phyloP scores from a whole-genome alignment of 805 yeast genomes.

The Isabelozyma heimii region DNA sequence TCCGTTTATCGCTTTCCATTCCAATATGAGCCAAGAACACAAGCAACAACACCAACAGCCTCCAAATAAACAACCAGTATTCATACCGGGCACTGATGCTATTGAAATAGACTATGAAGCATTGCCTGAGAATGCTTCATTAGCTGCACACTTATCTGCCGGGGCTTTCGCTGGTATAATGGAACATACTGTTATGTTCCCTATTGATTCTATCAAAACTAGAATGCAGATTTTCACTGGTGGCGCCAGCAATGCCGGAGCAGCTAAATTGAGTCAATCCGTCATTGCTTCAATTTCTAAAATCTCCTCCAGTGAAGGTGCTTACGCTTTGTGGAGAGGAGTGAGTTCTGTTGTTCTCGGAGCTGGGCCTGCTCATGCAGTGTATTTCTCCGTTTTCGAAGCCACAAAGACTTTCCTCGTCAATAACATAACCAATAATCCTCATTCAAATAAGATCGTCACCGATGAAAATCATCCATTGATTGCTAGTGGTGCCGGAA shows the following conservation, averaged over 20 bases:
- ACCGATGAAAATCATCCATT: conserved; percentile 73
- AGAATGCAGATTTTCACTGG: conserved; percentile 69
- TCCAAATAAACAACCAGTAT: neutral
- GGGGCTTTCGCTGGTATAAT: conserved; percentile 99
- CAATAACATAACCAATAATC: conserved; percentile 33
- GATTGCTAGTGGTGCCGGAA: conserved; percentile 84
- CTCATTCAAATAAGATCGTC: conserved; percentile 39
- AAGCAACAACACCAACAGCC: neutral
- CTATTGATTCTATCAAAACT: conserved; percentile 94
- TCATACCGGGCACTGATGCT: conserved; percentile 28
- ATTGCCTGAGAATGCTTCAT: conserved; percentile 80
- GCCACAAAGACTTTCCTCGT: conserved; percentile 61
- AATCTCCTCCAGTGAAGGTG: conserved; percentile 87
- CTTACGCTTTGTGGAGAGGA: conserved; percentile 88
- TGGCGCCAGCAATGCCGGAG: neutral
- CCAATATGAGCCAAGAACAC: neutral
- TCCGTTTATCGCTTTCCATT: neutral
- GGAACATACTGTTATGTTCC: conserved; percentile 98
- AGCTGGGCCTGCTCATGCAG: conserved; percentile 99
- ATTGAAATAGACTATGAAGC: conserved; percentile 85
- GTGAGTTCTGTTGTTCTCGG: conserved; percentile 88
- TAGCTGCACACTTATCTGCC: conserved; percentile 78
- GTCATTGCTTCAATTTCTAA: conserved; percentile 67
- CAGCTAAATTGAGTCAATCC: conserved; percentile 26
- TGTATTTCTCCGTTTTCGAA: conserved; percentile 93